Conservation (phyloP, 2,329 filamentous ascomycete species). For the Rosellinia necatrix region DNA sequence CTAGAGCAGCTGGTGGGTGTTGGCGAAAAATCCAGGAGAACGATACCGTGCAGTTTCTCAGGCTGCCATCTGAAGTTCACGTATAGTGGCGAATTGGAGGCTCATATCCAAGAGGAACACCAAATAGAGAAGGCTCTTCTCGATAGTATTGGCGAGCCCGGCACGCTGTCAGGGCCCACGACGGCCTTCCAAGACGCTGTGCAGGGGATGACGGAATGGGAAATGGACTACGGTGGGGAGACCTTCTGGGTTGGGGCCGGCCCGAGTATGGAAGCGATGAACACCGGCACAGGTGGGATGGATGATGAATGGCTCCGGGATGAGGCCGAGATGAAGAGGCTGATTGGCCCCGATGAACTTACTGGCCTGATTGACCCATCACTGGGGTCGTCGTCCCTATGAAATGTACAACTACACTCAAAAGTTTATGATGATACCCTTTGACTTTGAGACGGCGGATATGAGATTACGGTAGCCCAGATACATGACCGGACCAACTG, state of each 20-base stretch:
- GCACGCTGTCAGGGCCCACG: slow-evolving; percentile 5
- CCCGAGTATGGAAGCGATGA: slow-evolving; percentile 34
- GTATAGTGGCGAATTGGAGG: slow-evolving; percentile 55
- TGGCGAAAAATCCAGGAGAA: slow-evolving; percentile 47
- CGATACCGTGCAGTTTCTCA: slow-evolving; percentile 47
- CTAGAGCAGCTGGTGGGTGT: slow-evolving; percentile 52
- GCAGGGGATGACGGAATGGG: slow-evolving; percentile 20
- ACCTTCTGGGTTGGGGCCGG: slow-evolving; percentile 40
- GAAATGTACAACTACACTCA: slow-evolving; percentile 13
- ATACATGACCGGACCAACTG: too few relatives aligned
- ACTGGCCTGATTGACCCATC: slow-evolving; percentile 35
- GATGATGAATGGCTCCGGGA: slow-evolving; percentile 51
- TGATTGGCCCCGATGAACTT: slow-evolving; percentile 36
- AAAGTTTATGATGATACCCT: slow-evolving; percentile 35
- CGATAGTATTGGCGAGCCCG: slow-evolving; percentile 9
- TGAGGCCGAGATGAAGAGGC: slow-evolving; percentile 49
- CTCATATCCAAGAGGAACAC: slow-evolving; percentile 47
- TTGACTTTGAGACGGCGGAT: slow-evolving; percentile 27
- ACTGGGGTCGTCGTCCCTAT: slow-evolving; percentile 12
- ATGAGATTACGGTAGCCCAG: not conserved
- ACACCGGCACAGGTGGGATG: slow-evolving; percentile 40
- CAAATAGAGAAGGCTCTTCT: slow-evolving; percentile 31
- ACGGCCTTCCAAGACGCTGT: slow-evolving; percentile 15
- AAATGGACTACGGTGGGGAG: slow-evolving; percentile 14
- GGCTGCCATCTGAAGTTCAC: slow-evolving; percentile 54